Percentiles rank a stretch among this genome's conserved stretches.
phyloP scores from a whole-genome alignment of 768 basidiomycete genomes.

The Mycena indigotica region DNA sequence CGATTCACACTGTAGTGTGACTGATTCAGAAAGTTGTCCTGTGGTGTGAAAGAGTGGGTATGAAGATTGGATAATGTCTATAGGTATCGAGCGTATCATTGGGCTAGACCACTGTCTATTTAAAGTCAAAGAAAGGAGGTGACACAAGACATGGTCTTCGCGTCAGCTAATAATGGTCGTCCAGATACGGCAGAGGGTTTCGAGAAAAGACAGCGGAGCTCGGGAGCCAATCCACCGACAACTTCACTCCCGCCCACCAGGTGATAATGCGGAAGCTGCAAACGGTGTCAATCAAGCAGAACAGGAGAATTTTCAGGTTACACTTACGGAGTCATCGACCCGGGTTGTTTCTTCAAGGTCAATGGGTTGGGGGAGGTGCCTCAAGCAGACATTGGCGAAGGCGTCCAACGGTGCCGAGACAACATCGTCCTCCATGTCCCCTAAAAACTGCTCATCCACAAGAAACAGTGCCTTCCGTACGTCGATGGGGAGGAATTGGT shows the following conservation, averaged over 20 bases:
- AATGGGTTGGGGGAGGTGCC: slow-evolving; percentile 4
- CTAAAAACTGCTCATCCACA: slow-evolving; percentile 11
- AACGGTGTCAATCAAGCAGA: not conserved
- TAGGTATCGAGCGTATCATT: too few relatives aligned
- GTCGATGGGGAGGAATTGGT: slow-evolving; percentile 10
- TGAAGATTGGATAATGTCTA: too few relatives aligned
- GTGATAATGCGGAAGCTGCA: slow-evolving; percentile 10
- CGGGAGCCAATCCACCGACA: not conserved
- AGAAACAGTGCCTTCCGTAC: slow-evolving; percentile 5
- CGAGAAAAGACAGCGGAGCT: slow-evolving; percentile 4
- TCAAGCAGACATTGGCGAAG: slow-evolving; percentile 14
- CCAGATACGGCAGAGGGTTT: too few relatives aligned
- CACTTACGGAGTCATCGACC: too few relatives aligned
- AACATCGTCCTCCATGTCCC: slow-evolving; percentile 9
- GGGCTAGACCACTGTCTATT: too few relatives aligned
- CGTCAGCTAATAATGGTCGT: too few relatives aligned
- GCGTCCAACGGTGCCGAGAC: slow-evolving; percentile 15
- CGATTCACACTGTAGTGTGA: too few relatives aligned
- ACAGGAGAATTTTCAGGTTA: too few relatives aligned
- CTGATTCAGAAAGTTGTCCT: too few relatives aligned
- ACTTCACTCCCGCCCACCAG: not conserved
- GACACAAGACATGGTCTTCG: too few relatives aligned
- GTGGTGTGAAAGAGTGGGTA: too few relatives aligned
- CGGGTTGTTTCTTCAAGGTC: not conserved
- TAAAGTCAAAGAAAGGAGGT: too few relatives aligned